Evolutionary conservation across 192 early-diverging fungal genomes (phyloP), one percentile per base, ranked within the genome.

Genomic region (Entophlyctis helioformis): DNA sequence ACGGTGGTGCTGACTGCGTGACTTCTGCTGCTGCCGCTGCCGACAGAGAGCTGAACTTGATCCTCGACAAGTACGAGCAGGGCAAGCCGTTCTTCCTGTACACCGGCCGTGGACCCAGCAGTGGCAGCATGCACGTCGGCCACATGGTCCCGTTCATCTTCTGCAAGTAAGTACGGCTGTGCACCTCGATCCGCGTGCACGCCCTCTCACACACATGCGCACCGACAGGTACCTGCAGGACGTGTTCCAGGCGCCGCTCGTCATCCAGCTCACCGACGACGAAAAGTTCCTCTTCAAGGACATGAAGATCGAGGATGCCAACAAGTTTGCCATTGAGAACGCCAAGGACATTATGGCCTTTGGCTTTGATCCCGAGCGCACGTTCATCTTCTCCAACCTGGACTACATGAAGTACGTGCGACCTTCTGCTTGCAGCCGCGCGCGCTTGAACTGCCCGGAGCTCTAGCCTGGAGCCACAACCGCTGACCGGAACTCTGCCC

Each of bases 261-360:
- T 98, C 5, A 84, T 98, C 44, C 95, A 98, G 62, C 72, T 98
- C 50, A 98, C 95, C 48, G 94, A 98, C 59, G 94, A 98, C 59
- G 94, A 98, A 71, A 98, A 97, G 74, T 98, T 87, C 62, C 57
- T 98, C 63, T 98, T 96, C 78, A 93, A 91, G 61, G 83, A 83
- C 18, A 60, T 98, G 42, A 91, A 85, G 39, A 38, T 91, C 7
- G 92, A 91, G 23, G 72, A 91, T 26, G 76, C 74, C 16, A 65
- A 75, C 48, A 61, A 87, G 52, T 91, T 77, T 58, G 70, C 82
- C 15, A 58, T 59, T 24, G 75, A 82, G 36, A 93, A 94, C 18
- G 92, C 88, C 37, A 84, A 80, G 51, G 91, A 96, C 57, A 91
- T 98, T 46, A 91, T 94, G 52, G 83, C 92, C 2, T 83, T 86